A percentile compares a stretch with the other conserved stretches of the same genome.
Conservation (phyloP, 345 rosid genomes). For the sweet orange (Citrus sinensis) region DNA sequence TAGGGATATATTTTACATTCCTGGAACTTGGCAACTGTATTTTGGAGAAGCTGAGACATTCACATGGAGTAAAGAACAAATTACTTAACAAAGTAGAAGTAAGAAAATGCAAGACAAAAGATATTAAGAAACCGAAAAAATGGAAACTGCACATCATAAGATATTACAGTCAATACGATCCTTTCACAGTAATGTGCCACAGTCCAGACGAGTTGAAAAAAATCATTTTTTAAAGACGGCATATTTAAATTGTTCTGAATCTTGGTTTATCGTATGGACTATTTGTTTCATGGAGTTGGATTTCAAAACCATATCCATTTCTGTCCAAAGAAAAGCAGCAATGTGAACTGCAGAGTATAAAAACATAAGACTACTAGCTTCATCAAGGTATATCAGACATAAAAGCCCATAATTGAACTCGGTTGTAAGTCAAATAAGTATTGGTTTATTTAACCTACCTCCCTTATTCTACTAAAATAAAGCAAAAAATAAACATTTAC, state of each 20-base stretch:
- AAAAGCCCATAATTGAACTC: not conserved
- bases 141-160: not conserved
- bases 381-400: not conserved
- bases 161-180: not conserved
- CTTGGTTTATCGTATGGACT: not conserved
- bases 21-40: not conserved
- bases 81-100: not conserved
- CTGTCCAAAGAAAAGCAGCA: not conserved
- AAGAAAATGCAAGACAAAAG: not conserved
- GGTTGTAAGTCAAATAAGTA: not conserved
- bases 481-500: not conserved
- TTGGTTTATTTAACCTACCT: not conserved
- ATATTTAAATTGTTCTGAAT: not conserved
- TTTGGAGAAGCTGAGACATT: not conserved
- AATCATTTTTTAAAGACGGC: no score
- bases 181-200: not conserved
- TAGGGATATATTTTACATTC: not conserved
- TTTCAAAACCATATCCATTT: not conserved
- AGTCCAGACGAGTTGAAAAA: not conserved
- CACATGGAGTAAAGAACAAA: not conserved
- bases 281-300: not conserved
- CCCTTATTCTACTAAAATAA: not conserved
- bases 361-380: not conserved
- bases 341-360: not conserved
- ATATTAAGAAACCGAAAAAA: not conserved